Evolutionary conservation across 345 rosid species (phyloP).

Genomic region (Mangifera indica): DNA sequence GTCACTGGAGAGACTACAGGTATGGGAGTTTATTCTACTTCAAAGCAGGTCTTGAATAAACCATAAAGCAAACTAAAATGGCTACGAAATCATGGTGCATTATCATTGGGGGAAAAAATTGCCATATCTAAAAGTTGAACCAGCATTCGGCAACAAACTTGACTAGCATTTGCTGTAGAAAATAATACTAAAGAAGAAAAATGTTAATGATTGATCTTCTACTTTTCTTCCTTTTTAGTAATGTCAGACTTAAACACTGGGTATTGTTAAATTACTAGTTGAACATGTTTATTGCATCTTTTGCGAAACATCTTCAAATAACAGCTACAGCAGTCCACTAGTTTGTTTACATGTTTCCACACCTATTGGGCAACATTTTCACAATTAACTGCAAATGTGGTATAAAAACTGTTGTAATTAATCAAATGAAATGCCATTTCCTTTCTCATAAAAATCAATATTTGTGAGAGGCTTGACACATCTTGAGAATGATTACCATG

Average conservation of each 20-base stretch:
- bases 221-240: background rate
- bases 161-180: background rate
- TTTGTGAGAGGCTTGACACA: background rate
- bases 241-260: background rate
- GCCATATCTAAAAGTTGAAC: background rate
- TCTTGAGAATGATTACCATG: constrained; percentile 2
- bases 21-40: background rate
- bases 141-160: background rate
- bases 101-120: background rate
- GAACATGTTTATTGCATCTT: background rate
- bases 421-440: background rate
- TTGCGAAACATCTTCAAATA: background rate
- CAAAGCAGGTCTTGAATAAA: too few species aligned
- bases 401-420: background rate
- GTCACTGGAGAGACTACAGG: background rate
- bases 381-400: background rate
- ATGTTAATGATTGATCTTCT: background rate
- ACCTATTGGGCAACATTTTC: background rate
- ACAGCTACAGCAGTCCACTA: background rate
- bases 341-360: background rate
- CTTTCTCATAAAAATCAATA: background rate
- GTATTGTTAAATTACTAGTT: background rate
- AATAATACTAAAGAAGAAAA: background rate
- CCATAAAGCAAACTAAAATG: background rate
- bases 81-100: background rate